A percentile compares a stretch with the other conserved stretches of the same genome.
Conservation (phyloP, 2,329 filamentous ascomycete species). For the Talaromyces sp. region DNA sequence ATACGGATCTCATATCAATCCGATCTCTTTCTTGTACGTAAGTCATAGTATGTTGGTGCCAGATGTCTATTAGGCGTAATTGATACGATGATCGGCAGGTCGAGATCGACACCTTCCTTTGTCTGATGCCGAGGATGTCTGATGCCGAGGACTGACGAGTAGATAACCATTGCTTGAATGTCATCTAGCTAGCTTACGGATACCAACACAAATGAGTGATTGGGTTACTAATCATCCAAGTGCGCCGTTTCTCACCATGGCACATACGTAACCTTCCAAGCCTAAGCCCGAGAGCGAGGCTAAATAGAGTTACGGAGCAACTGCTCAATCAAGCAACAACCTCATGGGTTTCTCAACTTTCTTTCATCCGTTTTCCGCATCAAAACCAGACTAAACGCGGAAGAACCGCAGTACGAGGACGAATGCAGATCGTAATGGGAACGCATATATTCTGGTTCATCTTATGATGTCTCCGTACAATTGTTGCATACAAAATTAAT, state of each 20-base stretch:
- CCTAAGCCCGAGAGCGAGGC: background rate
- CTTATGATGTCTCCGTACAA: background rate
- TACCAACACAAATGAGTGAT: background rate
- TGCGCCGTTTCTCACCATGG: background rate
- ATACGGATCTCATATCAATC: background rate
- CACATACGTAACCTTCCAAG: background rate
- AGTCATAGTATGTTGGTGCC: background rate
- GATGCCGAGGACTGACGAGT: background rate
- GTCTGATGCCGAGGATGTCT: background rate
- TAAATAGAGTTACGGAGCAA: conserved; percentile 8
- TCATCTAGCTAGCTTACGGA: background rate
- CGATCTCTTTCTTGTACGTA: background rate
- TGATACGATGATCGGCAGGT: background rate
- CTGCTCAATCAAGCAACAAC: background rate
- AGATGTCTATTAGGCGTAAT: background rate
- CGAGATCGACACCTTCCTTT: background rate
- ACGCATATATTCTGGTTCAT: background rate
- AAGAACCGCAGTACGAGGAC: background rate
- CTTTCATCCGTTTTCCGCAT: background rate
- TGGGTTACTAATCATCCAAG: background rate
- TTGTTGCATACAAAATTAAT: background rate
- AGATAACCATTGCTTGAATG: background rate
- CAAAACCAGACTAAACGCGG: background rate
- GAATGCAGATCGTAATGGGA: background rate
- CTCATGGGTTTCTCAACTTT: background rate